Evolutionary conservation across 805 yeast genomes (phyloP), one percentile per base, ranked within the genome.

Genomic region (Nematodospora valgi): DNA sequence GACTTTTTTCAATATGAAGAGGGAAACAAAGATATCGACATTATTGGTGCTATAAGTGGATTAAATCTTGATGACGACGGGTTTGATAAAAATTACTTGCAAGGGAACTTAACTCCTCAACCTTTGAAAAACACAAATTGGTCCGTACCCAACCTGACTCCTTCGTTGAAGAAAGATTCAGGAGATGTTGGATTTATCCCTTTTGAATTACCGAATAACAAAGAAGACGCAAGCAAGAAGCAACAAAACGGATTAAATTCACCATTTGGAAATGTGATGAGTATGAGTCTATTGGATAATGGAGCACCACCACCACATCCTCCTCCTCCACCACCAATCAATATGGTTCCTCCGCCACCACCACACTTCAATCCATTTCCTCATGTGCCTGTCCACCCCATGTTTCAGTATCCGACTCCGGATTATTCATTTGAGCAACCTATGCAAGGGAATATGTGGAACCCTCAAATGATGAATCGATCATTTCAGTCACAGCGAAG

Each of bases 1-100:
- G 18, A 8, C 18, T 27, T 27, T n/a, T 27, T 27, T 14, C 30
- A 27, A 17, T 17, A 27, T n/a, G 30, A 27, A 16, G 30, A 27
- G 9, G 22, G 6, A 11, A 17, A 21, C 4, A 27, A 27, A 18
- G 60, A 56, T 18, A 54, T 66, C 48, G 77, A 72, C 41, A 62
- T 73, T 28, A 73, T 68, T 18, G 72, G 73, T 11, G 76, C 76
- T 14, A 52, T 73, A 27, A 68, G 66, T 30, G 65, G 67, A 26
- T 56, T 74, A 30, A 64, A 70, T 48, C 56, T 74, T 37, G 75
- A 63, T 34, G 69, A 58, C n/a, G 67, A 70, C 22, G 46, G 57
- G 39, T 49, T 49, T 10, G 33, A 18, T 13, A n/a, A 24, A 24
- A 32, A 27, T 15, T 44, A 43, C 54, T 40, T 46, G 20, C 49